These are phyloP conservation scores for Aureobasidium melanogenum DNA, from an alignment of 2,329 filamentous ascomycete species.

Conservation along the genomic window DNA sequence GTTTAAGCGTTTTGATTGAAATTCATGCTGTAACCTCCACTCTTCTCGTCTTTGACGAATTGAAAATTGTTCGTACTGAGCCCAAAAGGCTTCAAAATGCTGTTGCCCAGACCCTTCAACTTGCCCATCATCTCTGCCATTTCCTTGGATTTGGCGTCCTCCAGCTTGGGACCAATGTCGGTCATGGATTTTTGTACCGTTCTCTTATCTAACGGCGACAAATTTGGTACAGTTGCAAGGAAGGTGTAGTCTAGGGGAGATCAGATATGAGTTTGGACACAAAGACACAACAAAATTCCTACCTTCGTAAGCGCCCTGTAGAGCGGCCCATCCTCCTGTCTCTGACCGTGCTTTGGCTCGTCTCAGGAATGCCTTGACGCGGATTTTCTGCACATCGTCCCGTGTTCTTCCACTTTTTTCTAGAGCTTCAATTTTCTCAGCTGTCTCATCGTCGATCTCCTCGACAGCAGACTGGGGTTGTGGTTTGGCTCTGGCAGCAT, in stretches of 20 bases:
- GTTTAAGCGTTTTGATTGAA: conserved; percentile 48
- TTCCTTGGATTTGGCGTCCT: conserved; percentile 75
- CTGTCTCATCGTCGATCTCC: conserved; percentile 40
- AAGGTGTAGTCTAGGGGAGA: conserved; percentile 56
- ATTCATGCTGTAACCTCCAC: conserved; percentile 90
- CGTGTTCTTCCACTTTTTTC: conserved; percentile 33
- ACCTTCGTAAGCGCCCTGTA: conserved; percentile 62
- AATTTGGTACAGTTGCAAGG: conserved; percentile 49
- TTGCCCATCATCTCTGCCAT: conserved; percentile 98
- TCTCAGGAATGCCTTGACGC: conserved; percentile 73
- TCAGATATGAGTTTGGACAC: neutral
- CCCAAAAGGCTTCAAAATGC: conserved; percentile 85
- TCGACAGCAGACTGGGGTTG: conserved; percentile 32
- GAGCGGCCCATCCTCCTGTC: conserved; percentile 66
- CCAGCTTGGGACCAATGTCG: conserved; percentile 58
- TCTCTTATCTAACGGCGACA: conserved; percentile 57
- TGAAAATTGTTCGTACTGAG: conserved; percentile 91
- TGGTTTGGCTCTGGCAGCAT: conserved; percentile 14
- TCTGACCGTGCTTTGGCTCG: conserved; percentile 65
- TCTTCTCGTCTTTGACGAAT: conserved; percentile 82
- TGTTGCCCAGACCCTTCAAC: conserved; percentile 84
- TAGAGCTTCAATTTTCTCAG: conserved; percentile 34
- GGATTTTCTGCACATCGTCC: conserved; percentile 65
- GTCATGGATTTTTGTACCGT: conserved; percentile 59
- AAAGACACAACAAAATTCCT: neutral